Base-by-base conservation (phyloP, 2,329 filamentous ascomycete species). In the Hymenoscyphus infarciens region DNA sequence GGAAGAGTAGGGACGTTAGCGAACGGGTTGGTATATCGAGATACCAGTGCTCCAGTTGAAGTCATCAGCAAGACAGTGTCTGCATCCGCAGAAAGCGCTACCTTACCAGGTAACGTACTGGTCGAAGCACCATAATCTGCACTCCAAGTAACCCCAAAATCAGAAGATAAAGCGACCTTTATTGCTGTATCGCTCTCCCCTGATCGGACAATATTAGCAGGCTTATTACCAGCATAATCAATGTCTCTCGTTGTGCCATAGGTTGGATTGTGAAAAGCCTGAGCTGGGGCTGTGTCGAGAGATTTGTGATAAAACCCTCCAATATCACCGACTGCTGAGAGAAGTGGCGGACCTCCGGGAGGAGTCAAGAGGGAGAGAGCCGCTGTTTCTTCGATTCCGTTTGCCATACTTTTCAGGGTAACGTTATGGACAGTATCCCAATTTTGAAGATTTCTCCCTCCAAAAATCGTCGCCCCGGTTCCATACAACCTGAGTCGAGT, bases 391-490 rank as follows among this genome's bases (percentile, higher is more conserved):
- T 72, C 71, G 7, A 72, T 67, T 1, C 71, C 71, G 33, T 65
- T 64, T 15, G 71, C 71, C 11, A 70, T 59, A 25, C 66, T 66
- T 42, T 65, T 63, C 42, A 63, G 22, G 13, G 52, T 64, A 2
- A 66, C 61, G 25, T 66, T 66, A 25, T 63, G 64, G 10, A 54
- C 57, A 3, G 61, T 59, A 25, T 65, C 63, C 63, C 63, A 64
- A 13, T 60, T 60, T 13, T 56, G 53, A 27, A 70, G 62, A 62
- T 71, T 65, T 39, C 64, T 64, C 10, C 83, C 81, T 10, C 82
- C 82, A 42, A 79, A 83, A 54, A 84, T 73, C 0, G 81, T 83
- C n/a, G 80, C 72, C 2, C 84, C 83, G 0, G 84, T 87, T n/a
- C 81, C 82, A 62, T 86, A 87, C 0, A 86, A 74, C 82, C 63